Evolutionary conservation across 331 rosid genomes (phyloP), one percentile per base, ranked within the genome.

Genomic region (Stylosanthes scabra): DNA sequence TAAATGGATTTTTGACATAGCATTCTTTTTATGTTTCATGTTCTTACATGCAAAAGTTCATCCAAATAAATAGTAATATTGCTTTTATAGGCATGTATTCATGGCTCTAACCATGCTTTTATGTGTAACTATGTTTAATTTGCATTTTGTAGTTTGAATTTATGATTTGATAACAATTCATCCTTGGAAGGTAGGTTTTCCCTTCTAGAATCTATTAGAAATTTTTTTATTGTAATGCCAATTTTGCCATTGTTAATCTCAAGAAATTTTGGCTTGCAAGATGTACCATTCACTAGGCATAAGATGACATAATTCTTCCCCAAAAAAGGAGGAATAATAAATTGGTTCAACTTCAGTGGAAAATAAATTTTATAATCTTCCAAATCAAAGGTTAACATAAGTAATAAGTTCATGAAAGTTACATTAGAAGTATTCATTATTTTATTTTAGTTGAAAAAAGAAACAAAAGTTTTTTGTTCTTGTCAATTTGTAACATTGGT

Each of bases 1-100:
- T 51, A 59, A 81, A 76, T 50, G 71, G 67, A 60, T 64, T 27
- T 12, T 12, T 63, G 69, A 66, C 66, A 55, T 46, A 40, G 69
- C 59, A 59, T 71, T 74, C 50, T 72, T 62, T 72, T 55, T 63
- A 10, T 59, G 52, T 63, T 2, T 8, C 3, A 20, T 75, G 50
- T 59, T 46, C 7, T 45, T 66, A 25, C 39, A 15, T 45, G 74
- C 83, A 47, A 65, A 59, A 31, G 62, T 37, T 20, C 12, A 46
- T 14, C 50, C 65, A 31, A 63, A 34, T n/a, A 4, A 20, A 20
- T 34, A 34, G 4, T 34, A 34, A 34, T 20, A 20, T 20, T 20
- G 39, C 39, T 34, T 34, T 34, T 34, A 3, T 34, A 34, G 28
- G 28, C 34, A 13, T 15, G n/a, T 52, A 34, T 34, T 52, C 58